A percentile compares a stretch with the other conserved stretches of the same genome.
These are phyloP conservation scores for Trichoderma reesei DNA, from an alignment of 495 filamentous ascomycete genomes.

Conservation along the genomic window DNA sequence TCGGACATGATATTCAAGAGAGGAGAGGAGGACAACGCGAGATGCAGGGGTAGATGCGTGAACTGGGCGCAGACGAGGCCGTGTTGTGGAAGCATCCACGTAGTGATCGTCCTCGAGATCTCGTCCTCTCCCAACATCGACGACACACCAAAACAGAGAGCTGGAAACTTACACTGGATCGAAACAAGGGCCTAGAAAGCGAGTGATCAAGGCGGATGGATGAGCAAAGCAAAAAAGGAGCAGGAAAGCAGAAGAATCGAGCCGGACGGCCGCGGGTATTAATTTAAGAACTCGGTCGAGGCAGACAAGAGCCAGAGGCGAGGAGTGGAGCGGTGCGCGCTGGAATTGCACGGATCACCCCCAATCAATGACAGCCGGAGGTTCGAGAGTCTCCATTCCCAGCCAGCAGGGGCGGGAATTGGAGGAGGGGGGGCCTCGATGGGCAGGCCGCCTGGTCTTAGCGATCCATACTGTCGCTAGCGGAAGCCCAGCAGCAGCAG, in stretches of 20 bases:
- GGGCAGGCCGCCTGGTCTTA: too few species aligned
- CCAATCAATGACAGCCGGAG: not conserved
- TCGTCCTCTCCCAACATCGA: not conserved
- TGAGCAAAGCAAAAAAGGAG: not conserved
- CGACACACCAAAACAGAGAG: not conserved
- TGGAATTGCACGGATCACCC: not conserved
- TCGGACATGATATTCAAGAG: too few species aligned
- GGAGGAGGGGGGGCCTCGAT: too few species aligned
- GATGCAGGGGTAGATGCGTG: too few species aligned
- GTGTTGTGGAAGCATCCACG: too few species aligned
- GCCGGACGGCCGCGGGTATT: not conserved
- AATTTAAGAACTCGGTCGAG: not conserved
- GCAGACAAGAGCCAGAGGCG: not conserved
- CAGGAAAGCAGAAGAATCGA: not conserved
- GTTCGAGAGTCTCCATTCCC: too few species aligned
- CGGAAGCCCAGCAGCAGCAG: too few species aligned
- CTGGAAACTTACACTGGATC: not conserved
- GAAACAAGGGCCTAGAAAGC: conserved; percentile 3
- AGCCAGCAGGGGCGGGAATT: too few species aligned
- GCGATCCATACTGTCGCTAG: too few species aligned
- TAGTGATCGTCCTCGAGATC: too few species aligned
- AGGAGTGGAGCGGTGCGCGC: conserved; percentile 3
- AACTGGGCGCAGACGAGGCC: too few species aligned
- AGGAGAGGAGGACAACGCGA: too few species aligned
- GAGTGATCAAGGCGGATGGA: not conserved